phyloP scores from a whole-genome alignment of 2,329 filamentous ascomycete species.

The Fusarium beomiforme region DNA sequence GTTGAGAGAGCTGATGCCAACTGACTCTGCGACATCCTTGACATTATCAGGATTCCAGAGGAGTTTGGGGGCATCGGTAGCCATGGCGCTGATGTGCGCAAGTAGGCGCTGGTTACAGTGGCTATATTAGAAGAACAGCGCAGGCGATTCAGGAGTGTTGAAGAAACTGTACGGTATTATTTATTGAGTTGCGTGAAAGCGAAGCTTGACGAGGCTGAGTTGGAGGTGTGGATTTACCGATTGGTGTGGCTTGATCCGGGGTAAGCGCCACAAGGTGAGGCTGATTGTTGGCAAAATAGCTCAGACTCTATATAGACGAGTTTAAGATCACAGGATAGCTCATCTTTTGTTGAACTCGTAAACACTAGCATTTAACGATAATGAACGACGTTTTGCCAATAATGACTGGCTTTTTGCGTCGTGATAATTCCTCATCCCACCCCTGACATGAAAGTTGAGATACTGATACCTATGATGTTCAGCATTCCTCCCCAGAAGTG shows the following conservation, averaged over 20 bases:
- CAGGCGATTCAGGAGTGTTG: neutral
- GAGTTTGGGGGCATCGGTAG: slow-evolving; percentile 58
- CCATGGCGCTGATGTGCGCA: slow-evolving; percentile 44
- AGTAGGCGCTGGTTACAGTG: neutral
- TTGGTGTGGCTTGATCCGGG: slow-evolving; percentile 19
- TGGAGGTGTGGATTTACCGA: neutral
- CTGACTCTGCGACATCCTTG: slow-evolving; percentile 93
- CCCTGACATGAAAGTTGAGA: too few species aligned
- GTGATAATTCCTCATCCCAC: too few species aligned
- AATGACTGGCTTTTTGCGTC: too few species aligned
- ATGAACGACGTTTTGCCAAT: neutral
- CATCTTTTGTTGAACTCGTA: too few species aligned
- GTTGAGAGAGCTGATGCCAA: slow-evolving; percentile 82
- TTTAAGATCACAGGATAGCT: too few species aligned
- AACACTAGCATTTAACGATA: neutral
- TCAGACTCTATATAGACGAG: too few species aligned
- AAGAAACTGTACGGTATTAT: neutral
- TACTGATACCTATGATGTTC: too few species aligned
- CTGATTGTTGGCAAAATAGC: neutral
- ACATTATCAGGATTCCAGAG: slow-evolving; percentile 98
- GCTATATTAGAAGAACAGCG: neutral
- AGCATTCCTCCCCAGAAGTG: too few species aligned
- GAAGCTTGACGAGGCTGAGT: slow-evolving; percentile 28
- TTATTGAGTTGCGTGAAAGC: slow-evolving; percentile 1
- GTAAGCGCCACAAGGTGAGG: slow-evolving; percentile 8